Percentiles rank a stretch among this genome's conserved stretches.
Conservation (phyloP, 345 rosid species). For the Bretschneidera sinensis region DNA sequence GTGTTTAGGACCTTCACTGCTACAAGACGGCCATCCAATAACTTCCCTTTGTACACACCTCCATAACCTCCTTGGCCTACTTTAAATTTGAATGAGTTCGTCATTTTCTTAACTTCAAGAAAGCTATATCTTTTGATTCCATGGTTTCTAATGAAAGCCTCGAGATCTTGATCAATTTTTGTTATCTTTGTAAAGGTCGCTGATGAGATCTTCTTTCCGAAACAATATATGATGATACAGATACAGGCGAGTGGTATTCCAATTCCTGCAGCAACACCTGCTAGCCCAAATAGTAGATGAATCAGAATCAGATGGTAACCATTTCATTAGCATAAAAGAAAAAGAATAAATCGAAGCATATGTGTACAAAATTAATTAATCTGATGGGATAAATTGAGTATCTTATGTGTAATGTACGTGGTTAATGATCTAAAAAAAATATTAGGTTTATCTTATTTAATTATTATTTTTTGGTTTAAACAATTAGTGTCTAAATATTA, state of each 20-base stretch:
- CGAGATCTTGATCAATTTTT: background rate
- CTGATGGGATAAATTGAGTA: too few relatives aligned
- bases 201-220: background rate
- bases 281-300: background rate
- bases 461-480: too few relatives aligned
- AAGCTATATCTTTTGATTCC: slow-evolving; percentile 20
- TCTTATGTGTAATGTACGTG: too few relatives aligned
- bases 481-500: too few relatives aligned
- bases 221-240: background rate
- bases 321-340: too few relatives aligned
- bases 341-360: too few relatives aligned
- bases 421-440: too few relatives aligned
- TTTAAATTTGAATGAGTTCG: slow-evolving; percentile 12
- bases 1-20: slow-evolving; percentile 21
- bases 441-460: too few relatives aligned
- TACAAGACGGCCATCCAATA: slow-evolving; percentile 12
- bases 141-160: slow-evolving; percentile 13
- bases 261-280: background rate
- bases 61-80: slow-evolving; percentile 31
- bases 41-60: slow-evolving; percentile 23
- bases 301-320: too few relatives aligned
- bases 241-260: background rate
- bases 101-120: slow-evolving; percentile 18
- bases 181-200: background rate
- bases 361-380: too few relatives aligned